Evolutionary conservation across 345 rosid species (phyloP).

Genomic region (Punica granatum): DNA sequence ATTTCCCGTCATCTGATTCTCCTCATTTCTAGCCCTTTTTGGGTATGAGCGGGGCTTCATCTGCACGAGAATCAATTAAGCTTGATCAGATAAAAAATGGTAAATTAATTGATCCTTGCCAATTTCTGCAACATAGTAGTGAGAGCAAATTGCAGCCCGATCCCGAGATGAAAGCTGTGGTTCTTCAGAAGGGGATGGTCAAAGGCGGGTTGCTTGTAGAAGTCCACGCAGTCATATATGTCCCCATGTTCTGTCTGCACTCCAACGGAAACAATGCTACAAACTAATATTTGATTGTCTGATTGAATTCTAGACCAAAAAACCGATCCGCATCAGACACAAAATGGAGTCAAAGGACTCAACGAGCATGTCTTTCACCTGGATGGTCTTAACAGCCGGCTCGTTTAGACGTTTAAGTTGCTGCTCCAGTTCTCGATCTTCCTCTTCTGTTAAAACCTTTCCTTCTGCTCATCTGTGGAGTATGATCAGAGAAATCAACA

Average conservation of each 20-base stretch:
- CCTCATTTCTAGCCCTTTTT: background rate
- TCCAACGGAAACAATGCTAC: background rate
- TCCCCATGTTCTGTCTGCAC: slow-evolving; percentile 12
- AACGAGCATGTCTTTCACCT: slow-evolving; percentile 6
- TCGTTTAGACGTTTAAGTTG: slow-evolving; percentile 16
- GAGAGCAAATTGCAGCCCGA: background rate
- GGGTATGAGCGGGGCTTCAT: slow-evolving; percentile 21
- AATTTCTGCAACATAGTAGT: background rate
- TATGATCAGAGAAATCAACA: background rate
- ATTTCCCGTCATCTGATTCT: too few species aligned
- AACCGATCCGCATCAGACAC: background rate
- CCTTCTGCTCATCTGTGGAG: background rate
- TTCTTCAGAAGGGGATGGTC: slow-evolving; percentile 18
- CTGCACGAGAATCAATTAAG: background rate
- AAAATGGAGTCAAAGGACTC: background rate
- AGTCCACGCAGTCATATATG: slow-evolving; percentile 9
- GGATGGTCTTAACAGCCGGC: slow-evolving; percentile 17
- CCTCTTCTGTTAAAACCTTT: slow-evolving; percentile 9
- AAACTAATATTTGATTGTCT: background rate
- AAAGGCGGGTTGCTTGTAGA: slow-evolving; percentile 16
- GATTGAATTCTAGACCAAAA: background rate
- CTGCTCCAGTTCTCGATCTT: slow-evolving; percentile 20
- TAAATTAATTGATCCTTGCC: too few species aligned
- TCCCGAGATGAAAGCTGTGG: slow-evolving; percentile 6
- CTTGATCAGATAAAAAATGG: too few species aligned